phyloP scores from a whole-genome alignment of 192 early-diverging fungal species.

The Backusella liffmaniae region DNA sequence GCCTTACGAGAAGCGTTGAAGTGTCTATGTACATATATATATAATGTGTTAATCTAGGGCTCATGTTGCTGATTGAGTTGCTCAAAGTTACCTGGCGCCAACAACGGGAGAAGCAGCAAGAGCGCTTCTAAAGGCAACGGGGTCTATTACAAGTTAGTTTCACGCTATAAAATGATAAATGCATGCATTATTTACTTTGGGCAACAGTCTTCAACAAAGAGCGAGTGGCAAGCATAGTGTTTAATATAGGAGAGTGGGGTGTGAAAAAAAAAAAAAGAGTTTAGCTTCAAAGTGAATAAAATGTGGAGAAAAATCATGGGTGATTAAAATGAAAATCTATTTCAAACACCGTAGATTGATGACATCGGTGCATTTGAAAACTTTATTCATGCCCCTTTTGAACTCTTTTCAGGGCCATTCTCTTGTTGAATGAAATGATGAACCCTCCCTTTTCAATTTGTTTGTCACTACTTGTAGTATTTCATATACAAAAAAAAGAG shows the following conservation, averaged over 20 bases:
- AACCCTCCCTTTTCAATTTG: no score
- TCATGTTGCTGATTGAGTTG: background rate
- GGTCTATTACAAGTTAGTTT: background rate
- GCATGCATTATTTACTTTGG: background rate
- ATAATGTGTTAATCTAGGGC: background rate
- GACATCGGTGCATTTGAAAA: background rate
- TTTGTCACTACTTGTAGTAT: no score
- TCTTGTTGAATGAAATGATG: no score
- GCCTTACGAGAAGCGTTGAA: constrained; percentile 22
- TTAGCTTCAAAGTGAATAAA: background rate
- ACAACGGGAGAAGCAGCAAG: background rate
- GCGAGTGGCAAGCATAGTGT: constrained; percentile 12
- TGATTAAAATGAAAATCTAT: background rate
- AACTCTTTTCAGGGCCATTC: background rate
- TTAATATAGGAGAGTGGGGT: constrained; percentile 2
- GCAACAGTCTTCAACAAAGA: constrained; percentile 12
- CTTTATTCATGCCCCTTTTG: background rate
- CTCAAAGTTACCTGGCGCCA: background rate
- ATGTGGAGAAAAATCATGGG: constrained; percentile 5
- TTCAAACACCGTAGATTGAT: background rate
- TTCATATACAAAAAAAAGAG: no score
- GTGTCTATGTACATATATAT: constrained; percentile 14
- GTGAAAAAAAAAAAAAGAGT: background rate
- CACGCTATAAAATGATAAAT: no score
- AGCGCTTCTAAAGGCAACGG: constrained; percentile 9